phyloP scores from a whole-genome alignment of 129 eudicot genomes.

The Sambucus nigra region DNA sequence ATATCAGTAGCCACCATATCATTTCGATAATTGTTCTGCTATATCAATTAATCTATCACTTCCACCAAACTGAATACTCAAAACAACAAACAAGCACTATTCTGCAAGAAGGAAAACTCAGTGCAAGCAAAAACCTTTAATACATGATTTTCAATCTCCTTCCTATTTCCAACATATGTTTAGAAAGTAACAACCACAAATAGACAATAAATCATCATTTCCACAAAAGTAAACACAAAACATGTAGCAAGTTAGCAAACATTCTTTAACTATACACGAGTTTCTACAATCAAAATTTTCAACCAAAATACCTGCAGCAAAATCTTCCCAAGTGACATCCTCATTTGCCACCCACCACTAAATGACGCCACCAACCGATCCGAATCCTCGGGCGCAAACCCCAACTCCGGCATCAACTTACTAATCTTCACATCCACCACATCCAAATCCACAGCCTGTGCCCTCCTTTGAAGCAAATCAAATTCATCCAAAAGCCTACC shows the following conservation, averaged over 20 bases:
- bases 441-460: conserved; percentile 84
- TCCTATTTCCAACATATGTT: no score
- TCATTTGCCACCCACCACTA: conserved; percentile 99
- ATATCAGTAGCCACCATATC: no score
- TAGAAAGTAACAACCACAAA: no score
- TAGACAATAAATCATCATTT: neutral
- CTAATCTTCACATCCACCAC: conserved; percentile 73
- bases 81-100: no score
- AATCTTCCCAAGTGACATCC: conserved; percentile 96
- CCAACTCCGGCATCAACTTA: conserved; percentile 86
- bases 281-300: neutral
- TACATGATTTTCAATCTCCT: no score
- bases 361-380: conserved; percentile 94
- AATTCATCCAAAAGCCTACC: conserved; percentile 97
- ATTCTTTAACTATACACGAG: neutral
- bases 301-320: conserved; percentile 68
- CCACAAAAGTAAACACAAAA: neutral
- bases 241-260: neutral
- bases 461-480: conserved; percentile 78
- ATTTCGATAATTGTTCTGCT: no score
- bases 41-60: no score
- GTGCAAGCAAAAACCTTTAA: no score
- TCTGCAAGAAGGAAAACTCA: no score
- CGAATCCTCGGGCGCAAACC: conserved; percentile 67
- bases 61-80: no score